Percentiles rank a stretch among this genome's conserved stretches.
Evolutionary conservation across 2,329 filamentous ascomycete species (phyloP).

Genomic region (Calonectria crousiana): DNA sequence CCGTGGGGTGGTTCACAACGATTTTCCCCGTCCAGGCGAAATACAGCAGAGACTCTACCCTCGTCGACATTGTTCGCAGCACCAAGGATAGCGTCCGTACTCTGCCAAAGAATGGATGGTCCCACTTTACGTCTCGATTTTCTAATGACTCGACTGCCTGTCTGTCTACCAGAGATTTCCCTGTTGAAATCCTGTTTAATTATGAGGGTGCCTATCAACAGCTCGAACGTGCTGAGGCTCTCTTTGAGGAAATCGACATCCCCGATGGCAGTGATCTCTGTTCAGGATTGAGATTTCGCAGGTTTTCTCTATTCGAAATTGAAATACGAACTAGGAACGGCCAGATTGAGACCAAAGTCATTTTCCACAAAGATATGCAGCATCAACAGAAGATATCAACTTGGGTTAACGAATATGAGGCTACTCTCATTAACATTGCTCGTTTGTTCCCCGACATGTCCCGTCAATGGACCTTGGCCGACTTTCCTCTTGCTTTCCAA

Average conservation of each 20-base stretch:
- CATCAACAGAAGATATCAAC: not conserved
- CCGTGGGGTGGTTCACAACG: conserved; percentile 54
- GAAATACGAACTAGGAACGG: not conserved
- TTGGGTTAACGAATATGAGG: not conserved
- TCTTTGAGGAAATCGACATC: not conserved
- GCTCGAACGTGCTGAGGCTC: conserved; percentile 7
- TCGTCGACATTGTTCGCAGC: conserved; percentile 26
- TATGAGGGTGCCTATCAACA: conserved; percentile 17
- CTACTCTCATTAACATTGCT: not conserved
- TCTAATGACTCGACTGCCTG: conserved; percentile 31
- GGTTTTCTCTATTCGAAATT: not conserved
- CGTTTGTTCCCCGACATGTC: not conserved
- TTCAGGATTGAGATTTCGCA: not conserved
- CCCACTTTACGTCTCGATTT: conserved; percentile 36
- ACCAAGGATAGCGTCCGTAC: conserved; percentile 37
- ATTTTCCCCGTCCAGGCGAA: conserved; percentile 40
- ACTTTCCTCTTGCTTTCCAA: not conserved
- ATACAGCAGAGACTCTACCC: not conserved
- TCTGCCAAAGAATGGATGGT: conserved; percentile 33
- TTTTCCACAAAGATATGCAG: not conserved
- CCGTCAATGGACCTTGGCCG: not conserved
- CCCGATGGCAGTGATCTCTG: not conserved
- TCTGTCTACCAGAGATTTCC: conserved; percentile 47
- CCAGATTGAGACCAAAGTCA: not conserved
- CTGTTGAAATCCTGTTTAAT: conserved; percentile 45